Base-by-base conservation (phyloP, 306 rosid species). In the Corylus heterophylla region DNA sequence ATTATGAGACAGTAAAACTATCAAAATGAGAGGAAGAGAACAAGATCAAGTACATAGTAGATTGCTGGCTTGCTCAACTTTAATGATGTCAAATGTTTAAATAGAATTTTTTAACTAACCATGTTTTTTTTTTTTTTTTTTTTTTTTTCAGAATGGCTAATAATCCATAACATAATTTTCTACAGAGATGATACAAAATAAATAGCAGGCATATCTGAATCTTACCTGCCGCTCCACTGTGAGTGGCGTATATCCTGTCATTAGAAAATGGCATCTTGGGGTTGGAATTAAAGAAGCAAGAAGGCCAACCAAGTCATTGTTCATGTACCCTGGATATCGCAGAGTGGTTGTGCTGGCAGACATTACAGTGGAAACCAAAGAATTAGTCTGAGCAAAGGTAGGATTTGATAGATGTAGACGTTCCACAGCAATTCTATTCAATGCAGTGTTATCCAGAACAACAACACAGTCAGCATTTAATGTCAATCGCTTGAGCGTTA, bases 381-480 rank as follows among this genome's bases (percentile, higher is more conserved):
- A 95, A 83, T 95, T 95, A 66, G 99, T 95, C 88, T 93, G 97
- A 80, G 96, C 93, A 85, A 95, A 95, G 71, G 99, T 93, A n/a
- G 98, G 99, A 79, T 93, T 95, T 68, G 97, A 85, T 69, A 95
- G 88, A 89, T 95, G 99, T 80, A 95, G 99, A 80, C 99, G 96
- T 75, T 95, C 99, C 66, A 92, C 99, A 79, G 98, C 98, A 52
- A 95, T 95, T 85, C 98, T 95, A 76, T 93, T 95, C 58, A 95
- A 81, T 75, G 99, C 99, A 78, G 99, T 95, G 83, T 95, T 95
- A 80, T 95, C 98, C 86, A 95, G 99, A 81, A 95, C 99, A 51
- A 95, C 99, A 83, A 95, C 99, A 69, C 99, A 95, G 75, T 95
- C 99, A 71, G 99, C 99, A 90, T 95, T 95, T 27, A 95, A 92